phyloP scores from a whole-genome alignment of 495 filamentous ascomycete species.

The Xylaria intraflava region DNA sequence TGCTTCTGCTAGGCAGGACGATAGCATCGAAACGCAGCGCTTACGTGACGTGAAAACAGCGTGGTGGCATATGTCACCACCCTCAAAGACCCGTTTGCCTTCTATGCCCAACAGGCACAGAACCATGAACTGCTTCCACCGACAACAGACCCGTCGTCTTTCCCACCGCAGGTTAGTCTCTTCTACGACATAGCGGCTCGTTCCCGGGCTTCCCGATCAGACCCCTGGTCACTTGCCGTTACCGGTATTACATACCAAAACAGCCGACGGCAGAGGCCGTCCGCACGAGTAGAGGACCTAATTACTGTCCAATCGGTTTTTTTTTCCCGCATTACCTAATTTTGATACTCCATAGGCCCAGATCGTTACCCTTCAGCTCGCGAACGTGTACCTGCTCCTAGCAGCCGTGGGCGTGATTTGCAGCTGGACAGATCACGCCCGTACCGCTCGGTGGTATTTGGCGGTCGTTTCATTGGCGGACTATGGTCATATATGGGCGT shows the following conservation, averaged over 20 bases:
- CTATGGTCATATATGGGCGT: conserved; percentile 56
- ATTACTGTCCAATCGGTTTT: neutral
- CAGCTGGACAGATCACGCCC: conserved; percentile 46
- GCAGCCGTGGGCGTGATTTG: conserved; percentile 45
- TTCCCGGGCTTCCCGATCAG: no score
- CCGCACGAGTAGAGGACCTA: neutral
- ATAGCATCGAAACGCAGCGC: neutral
- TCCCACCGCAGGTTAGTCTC: conserved; percentile 7
- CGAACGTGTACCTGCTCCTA: conserved; percentile 52
- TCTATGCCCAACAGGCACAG: conserved; percentile 47
- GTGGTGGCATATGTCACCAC: conserved; percentile 39
- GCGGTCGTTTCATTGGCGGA: conserved; percentile 51
- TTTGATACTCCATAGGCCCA: conserved; percentile 32
- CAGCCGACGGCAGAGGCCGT: no score
- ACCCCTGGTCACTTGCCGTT: no score
- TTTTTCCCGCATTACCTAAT: neutral
- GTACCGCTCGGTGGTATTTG: conserved; percentile 48
- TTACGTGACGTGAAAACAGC: conserved; percentile 18
- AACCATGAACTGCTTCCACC: conserved; percentile 25
- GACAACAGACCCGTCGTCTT: conserved; percentile 8
- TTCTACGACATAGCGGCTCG: no score
- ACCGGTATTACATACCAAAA: no score
- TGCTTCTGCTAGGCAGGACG: no score
- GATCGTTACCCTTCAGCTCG: conserved; percentile 51
- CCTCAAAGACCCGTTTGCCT: conserved; percentile 38